A percentile compares a stretch with the other conserved stretches of the same genome.
phyloP scores from a whole-genome alignment of 1,284 basidiomycete species.

The Boletus mariae region DNA sequence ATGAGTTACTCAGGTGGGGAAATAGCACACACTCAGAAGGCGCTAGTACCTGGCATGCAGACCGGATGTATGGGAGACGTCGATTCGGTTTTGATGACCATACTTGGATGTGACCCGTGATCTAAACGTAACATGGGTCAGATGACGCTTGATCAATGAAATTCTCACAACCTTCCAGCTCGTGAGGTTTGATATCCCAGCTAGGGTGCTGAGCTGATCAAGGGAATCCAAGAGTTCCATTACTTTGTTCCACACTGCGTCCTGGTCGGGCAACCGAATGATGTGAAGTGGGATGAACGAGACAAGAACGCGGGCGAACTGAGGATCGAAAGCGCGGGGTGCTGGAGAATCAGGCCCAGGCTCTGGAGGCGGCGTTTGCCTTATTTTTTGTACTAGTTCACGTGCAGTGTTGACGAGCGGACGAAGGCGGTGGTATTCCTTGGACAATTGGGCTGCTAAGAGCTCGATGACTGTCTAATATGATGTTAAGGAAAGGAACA shows the following conservation, averaged over 20 bases:
- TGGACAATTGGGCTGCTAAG: constrained; percentile 36
- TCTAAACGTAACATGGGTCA: constrained; percentile 33
- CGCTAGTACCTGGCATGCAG: constrained; percentile 49
- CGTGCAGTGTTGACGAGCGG: constrained; percentile 21
- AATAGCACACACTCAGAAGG: constrained; percentile 1
- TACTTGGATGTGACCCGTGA: constrained; percentile 46
- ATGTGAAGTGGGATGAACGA: constrained; percentile 72
- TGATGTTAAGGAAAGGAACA: constrained; percentile 3
- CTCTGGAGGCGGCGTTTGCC: constrained; percentile 26
- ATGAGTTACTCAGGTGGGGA: constrained; percentile 4
- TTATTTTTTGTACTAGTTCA: constrained; percentile 20
- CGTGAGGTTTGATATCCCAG: constrained; percentile 41
- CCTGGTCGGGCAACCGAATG: constrained; percentile 48
- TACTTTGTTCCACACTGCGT: constrained; percentile 53
- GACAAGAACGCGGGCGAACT: constrained; percentile 65
- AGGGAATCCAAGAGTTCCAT: constrained; percentile 52
- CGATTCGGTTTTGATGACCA: constrained; percentile 42
- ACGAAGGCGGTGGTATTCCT: constrained; percentile 23
- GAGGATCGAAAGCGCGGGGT: constrained; percentile 61
- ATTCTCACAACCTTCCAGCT: constrained; percentile 58
- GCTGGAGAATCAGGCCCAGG: constrained; percentile 48
- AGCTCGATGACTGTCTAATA: constrained; percentile 41
- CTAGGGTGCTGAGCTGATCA: constrained; percentile 49
- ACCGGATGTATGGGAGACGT: constrained; percentile 56
- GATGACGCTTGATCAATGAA: neutral